Evolutionary conservation across 2,329 filamentous ascomycete species (phyloP), one percentile per base, ranked within the genome.

Genomic region (Esteya vermicola): DNA sequence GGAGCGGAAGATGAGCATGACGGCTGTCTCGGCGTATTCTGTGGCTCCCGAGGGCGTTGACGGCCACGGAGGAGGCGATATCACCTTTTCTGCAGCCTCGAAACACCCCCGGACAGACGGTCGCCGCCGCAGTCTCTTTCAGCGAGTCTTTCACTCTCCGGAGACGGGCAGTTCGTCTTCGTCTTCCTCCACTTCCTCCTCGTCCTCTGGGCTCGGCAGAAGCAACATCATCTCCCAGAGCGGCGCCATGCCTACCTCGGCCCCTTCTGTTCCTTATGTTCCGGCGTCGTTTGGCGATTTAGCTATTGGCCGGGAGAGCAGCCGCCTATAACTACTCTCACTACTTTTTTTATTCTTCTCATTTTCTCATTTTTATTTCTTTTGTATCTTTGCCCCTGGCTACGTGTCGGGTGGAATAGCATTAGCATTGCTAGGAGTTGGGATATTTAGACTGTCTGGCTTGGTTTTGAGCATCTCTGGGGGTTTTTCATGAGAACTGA

Each of bases 131-230:
- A 57, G 55, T 31, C 52, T 65, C 7, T 49, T 67, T 14, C 60
- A 64, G 19, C 59, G 61, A 9, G 57, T 65, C 19, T 60, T 64
- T 36, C 57, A 51, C 35, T 38, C 51, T 28, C 33, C 33, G 2
- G 25, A 18, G n/a, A 7, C 23, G 9, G 10, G 14, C 22, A 23
- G n/a, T n/a, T n/a, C n/a, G n/a, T n/a, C n/a, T n/a, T n/a, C n/a
- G n/a, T n/a, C n/a, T n/a, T n/a, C n/a, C n/a, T n/a, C n/a, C n/a
- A n/a, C n/a, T n/a, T n/a, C n/a, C n/a, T n/a, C 28, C 14, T n/a
- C 28, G n/a, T 13, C 14, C 9, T 26, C 33, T n/a, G 23, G 22
- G 27, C 3, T 4, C 8, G 26, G 36, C 36, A 6, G 19, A 9
- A 25, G 25, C 16, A 10, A 4, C 34, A 9, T 13, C 13, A 9